Percentiles rank a stretch among this genome's conserved stretches.
phyloP scores from a whole-genome alignment of 345 rosid genomes.

The Salix viminalis region DNA sequence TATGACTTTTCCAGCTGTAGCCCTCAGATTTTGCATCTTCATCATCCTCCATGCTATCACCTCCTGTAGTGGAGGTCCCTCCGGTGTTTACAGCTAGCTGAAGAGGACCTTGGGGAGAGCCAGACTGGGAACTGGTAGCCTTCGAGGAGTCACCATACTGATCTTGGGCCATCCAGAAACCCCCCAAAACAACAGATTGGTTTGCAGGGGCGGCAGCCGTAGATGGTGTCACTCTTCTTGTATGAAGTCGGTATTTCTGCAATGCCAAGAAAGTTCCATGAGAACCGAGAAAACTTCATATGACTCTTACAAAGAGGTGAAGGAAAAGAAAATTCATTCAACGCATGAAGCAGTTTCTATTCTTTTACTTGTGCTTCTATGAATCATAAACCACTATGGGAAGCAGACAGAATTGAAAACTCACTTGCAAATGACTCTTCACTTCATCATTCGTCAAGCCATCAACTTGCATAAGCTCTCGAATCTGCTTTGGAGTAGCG shows the following conservation, averaged over 20 bases:
- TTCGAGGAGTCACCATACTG: slow-evolving; percentile 48
- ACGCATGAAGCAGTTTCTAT: slow-evolving; percentile 4
- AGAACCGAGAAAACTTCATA: not conserved
- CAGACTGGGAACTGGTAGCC: slow-evolving; percentile 51
- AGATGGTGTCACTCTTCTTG: slow-evolving; percentile 39
- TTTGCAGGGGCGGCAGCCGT: slow-evolving; percentile 38
- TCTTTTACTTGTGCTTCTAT: slow-evolving; percentile 2
- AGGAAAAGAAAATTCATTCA: not conserved
- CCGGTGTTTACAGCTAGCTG: slow-evolving; percentile 52
- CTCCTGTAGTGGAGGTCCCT: slow-evolving; percentile 48
- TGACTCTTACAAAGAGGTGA: not conserved
- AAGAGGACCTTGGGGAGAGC: slow-evolving; percentile 83
- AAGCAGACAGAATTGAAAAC: slow-evolving; percentile 5
- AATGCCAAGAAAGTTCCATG: slow-evolving; percentile 18
- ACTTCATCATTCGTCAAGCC: slow-evolving; percentile 98
- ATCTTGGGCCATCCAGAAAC: slow-evolving; percentile 55
- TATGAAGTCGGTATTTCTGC: slow-evolving; percentile 83
- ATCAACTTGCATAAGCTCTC: slow-evolving; percentile 91
- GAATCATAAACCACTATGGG: slow-evolving; percentile 1
- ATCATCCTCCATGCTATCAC: slow-evolving; percentile 72
- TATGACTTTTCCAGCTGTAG: slow-evolving; percentile 55
- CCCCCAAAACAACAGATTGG: slow-evolving; percentile 48
- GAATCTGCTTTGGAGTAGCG: slow-evolving; percentile 95
- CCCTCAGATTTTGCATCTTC: slow-evolving; percentile 73
- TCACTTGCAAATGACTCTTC: slow-evolving; percentile 94